Conservation (phyloP, 208 protist genomes). For the Trypanosoma caninum region DNA sequence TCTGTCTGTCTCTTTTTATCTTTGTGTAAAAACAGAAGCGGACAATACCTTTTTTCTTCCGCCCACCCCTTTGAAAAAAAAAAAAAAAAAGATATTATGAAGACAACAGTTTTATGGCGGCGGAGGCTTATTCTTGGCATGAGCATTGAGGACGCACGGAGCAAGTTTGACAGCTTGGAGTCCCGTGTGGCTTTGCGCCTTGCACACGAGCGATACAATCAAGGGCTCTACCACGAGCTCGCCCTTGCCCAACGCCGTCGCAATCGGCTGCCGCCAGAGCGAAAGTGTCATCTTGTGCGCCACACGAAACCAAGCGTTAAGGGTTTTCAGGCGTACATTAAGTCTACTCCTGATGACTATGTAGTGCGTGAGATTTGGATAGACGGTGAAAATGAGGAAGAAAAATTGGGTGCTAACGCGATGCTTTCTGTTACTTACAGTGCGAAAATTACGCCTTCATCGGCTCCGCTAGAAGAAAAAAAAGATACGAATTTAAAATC, state of each 20-base stretch:
- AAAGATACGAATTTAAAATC: no score
- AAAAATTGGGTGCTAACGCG: neutral
- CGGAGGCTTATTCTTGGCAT: constrained; percentile 80
- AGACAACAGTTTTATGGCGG: constrained; percentile 11
- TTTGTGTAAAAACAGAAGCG: neutral
- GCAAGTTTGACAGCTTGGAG: constrained; percentile 79
- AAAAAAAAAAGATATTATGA: constrained; percentile 19
- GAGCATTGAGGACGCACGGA: constrained; percentile 85
- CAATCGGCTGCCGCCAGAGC: constrained; percentile 54
- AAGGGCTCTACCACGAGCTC: constrained; percentile 81
- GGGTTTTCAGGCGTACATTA: constrained; percentile 83
- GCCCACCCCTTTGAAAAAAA: neutral
- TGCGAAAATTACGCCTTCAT: neutral
- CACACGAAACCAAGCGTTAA: constrained; percentile 72
- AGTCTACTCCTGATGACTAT: constrained; percentile 64
- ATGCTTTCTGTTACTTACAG: neutral
- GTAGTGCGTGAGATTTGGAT: constrained; percentile 73
- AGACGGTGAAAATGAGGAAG: neutral
- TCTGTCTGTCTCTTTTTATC: neutral
- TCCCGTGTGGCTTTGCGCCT: constrained; percentile 62
- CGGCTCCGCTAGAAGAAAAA: no score
- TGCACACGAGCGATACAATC: constrained; percentile 78
- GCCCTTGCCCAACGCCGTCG: constrained; percentile 67
- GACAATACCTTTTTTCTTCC: no score
- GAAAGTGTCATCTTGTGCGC: constrained; percentile 72